Conservation (phyloP, 129 eudicot genomes). For the Arctium lappa region DNA sequence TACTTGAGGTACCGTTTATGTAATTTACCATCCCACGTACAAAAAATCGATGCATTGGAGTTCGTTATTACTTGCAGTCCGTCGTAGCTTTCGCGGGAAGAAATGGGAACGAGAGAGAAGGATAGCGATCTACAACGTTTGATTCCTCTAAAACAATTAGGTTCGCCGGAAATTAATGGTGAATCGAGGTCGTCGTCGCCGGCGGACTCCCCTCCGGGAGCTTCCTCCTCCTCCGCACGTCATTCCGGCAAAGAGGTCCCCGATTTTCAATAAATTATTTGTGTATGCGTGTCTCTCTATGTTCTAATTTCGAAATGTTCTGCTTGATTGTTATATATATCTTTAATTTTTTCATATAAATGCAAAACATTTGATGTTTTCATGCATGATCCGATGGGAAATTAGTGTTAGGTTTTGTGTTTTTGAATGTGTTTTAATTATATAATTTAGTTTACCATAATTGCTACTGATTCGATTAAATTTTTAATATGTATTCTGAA, state of each 20-base stretch:
- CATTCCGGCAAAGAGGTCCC: conserved; percentile 65
- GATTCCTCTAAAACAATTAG: conserved; percentile 44
- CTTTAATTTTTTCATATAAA: not conserved
- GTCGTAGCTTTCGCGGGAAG: conserved; percentile 30
- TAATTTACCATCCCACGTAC: conserved; percentile 4
- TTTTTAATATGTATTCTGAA: not conserved
- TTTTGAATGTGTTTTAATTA: not conserved
- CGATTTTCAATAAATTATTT: not conserved
- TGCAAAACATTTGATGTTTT: conserved; percentile 3
- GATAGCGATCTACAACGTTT: conserved; percentile 66
- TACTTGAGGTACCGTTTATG: conserved; percentile 10
- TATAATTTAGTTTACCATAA: not conserved
- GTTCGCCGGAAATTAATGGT: conserved; percentile 25
- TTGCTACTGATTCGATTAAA: not conserved
- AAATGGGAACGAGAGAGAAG: conserved; percentile 47
- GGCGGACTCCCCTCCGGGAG: conserved; percentile 22
- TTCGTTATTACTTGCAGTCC: conserved; percentile 16
- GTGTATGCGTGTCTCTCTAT: not conserved
- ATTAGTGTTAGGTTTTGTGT: not conserved
- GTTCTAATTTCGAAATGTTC: not conserved
- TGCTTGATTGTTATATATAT: not conserved
- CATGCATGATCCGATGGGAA: not conserved
- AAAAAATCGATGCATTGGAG: conserved; percentile 14
- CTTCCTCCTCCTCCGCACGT: conserved; percentile 33
- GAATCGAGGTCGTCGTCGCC: conserved; percentile 49